Conservation (phyloP, 345 rosid species). For the Citrus hindsii region DNA sequence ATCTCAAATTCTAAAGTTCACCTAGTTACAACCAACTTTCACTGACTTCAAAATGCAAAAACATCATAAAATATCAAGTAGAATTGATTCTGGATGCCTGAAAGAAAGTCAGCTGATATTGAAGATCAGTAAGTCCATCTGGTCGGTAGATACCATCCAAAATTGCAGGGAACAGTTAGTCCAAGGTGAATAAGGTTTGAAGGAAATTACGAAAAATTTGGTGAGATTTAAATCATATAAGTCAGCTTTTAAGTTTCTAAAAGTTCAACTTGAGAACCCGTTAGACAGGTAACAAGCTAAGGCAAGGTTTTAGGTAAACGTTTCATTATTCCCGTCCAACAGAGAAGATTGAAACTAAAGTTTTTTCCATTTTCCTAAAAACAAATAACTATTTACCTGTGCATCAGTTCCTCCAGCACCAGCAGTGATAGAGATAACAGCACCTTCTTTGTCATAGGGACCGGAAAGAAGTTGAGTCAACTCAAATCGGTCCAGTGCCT, state of each 20-base stretch:
- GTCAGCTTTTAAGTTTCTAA: neutral
- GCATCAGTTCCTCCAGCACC: slow-evolving; percentile 99
- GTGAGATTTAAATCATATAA: neutral
- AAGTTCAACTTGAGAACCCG: neutral
- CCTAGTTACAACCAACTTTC: neutral
- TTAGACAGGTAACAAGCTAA: neutral
- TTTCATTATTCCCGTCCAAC: neutral
- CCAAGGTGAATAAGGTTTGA: neutral
- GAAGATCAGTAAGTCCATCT: neutral
- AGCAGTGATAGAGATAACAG: slow-evolving; percentile 76
- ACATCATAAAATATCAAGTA: neutral
- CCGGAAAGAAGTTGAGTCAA: slow-evolving; percentile 91
- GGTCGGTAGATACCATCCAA: neutral
- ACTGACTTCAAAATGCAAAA: neutral
- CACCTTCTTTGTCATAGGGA: slow-evolving; percentile 93
- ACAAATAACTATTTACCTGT: slow-evolving; percentile 53
- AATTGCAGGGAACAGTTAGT: neutral
- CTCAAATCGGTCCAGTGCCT: slow-evolving; percentile 67
- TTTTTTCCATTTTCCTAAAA: neutral
- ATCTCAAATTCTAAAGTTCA: neutral
- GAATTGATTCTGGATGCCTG: neutral
- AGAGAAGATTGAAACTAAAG: neutral
- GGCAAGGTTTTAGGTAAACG: neutral
- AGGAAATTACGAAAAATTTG: neutral
- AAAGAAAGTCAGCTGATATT: neutral